Evolutionary conservation across 768 basidiomycete genomes (phyloP).

Genomic region (Podaxis carcinomalis): DNA sequence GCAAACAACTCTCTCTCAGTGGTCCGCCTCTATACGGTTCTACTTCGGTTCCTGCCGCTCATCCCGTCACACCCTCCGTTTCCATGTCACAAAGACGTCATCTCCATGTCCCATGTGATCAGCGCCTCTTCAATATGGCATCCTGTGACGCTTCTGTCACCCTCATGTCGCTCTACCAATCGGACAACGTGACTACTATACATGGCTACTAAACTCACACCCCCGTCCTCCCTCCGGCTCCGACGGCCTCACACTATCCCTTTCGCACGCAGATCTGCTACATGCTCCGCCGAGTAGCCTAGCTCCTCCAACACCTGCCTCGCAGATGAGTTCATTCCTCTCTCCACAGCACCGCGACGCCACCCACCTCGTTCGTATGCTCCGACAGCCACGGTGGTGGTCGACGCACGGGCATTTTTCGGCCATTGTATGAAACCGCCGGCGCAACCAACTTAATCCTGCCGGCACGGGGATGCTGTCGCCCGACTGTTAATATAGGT

Average conservation of each 20-base stretch:
- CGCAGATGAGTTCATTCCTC: slow-evolving; percentile 10
- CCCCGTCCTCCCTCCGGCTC: slow-evolving; percentile 15
- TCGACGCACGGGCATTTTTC: slow-evolving; percentile 65
- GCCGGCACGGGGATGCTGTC: slow-evolving; percentile 69
- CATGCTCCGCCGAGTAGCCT: slow-evolving; percentile 31
- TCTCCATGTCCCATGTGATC: slow-evolving; percentile 8
- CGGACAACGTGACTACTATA: background rate
- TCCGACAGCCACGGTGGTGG: slow-evolving; percentile 89
- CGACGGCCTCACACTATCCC: slow-evolving; percentile 26
- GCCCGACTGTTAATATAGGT: slow-evolving; percentile 16
- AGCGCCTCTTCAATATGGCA: slow-evolving; percentile 6
- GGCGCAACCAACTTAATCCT: slow-evolving; percentile 78
- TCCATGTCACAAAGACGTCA: slow-evolving; percentile 12
- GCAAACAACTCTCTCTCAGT: slow-evolving; percentile 15
- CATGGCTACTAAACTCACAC: slow-evolving; percentile 8
- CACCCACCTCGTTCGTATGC: slow-evolving; percentile 69
- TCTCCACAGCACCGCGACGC: background rate
- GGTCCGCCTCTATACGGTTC: slow-evolving; percentile 16
- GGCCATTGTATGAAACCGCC: slow-evolving; percentile 77
- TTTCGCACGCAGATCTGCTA: slow-evolving; percentile 37
- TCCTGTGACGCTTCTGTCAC: slow-evolving; percentile 9
- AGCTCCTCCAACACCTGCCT: slow-evolving; percentile 38
- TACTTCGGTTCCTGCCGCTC: slow-evolving; percentile 13
- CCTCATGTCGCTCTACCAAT: background rate
- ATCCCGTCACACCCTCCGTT: slow-evolving; percentile 11